Base-by-base conservation (phyloP, 1,284 basidiomycete genomes). In the Trametes hirsuta region DNA sequence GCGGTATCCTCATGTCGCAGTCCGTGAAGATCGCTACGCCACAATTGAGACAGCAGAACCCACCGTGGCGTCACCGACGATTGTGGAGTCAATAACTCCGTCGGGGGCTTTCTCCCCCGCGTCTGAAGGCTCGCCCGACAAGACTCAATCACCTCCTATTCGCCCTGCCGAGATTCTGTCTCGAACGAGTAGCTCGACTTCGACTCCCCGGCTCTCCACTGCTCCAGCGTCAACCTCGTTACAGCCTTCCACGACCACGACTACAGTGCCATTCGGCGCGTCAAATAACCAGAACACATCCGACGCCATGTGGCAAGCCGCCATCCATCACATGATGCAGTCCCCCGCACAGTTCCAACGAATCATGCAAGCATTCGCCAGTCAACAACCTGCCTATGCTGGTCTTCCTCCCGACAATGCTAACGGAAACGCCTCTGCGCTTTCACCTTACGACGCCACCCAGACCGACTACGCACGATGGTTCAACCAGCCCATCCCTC, bases 321-420 rank as follows among this genome's bases (percentile, higher is more conserved):
- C 87, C 1, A 78, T 92, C 41, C 82, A 83, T 18, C 79, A 81
- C 21, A 73, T 88, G 53, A 79, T 87, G 48, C 83, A 86, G 47
- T 84, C 85, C 0, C 88, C 90, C 0, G 75, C 76, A 1, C 87
- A 91, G 64, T 80, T 93, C 58, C 88, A 92, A 65, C 85, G 87
- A 64, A 78, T 94, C 48, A 76, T 93, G 53, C 81, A 85, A 35
- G 82, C 85, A 0, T 75, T 90, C 39, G 74, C 78, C 9, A 65
- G 74, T 11, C 79, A 82, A 55, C 69, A 77, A 60, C 58, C 60
- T 48, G 12, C 41, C 22, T 42, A 53, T 59, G 24, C 64, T 65
- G 30, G 49, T 63, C 34, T 55, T 39, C 15, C 59, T 51, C 15
- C 55, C 53, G 41, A 53, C 59, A 24, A 53, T 58, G n/a, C 15